Evolutionary conservation across 2,329 filamentous ascomycete genomes (phyloP).

Genomic region (Periglandula ipomoeae): DNA sequence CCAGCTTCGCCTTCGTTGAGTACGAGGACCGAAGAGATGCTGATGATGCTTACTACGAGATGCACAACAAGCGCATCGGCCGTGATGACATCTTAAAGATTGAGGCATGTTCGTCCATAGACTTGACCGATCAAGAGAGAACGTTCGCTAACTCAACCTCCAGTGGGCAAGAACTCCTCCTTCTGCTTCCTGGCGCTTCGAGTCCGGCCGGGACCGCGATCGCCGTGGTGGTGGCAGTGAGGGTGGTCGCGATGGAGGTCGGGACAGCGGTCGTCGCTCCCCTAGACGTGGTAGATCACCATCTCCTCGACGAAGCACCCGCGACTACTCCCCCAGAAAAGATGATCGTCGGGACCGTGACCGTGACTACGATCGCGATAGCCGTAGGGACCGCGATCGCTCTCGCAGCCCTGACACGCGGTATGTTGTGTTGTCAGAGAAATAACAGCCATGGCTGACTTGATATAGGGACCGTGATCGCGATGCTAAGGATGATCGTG

Average conservation of each 20-base stretch:
- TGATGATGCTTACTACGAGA: slow-evolving; percentile 98
- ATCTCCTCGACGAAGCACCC: slow-evolving; percentile 65
- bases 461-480: slow-evolving; percentile 40
- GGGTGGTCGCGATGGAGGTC: slow-evolving; percentile 16
- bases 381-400: slow-evolving; percentile 66
- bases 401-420: slow-evolving; percentile 61
- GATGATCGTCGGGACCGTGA: slow-evolving; percentile 78
- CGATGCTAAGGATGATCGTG: slow-evolving; percentile 55
- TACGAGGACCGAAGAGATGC: slow-evolving; percentile 98
- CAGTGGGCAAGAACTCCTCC: slow-evolving; percentile 98
- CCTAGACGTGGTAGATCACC: slow-evolving; percentile 65
- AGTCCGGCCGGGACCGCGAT: slow-evolving; percentile 74
- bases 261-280: slow-evolving; percentile 41
- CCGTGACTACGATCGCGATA: slow-evolving; percentile 68
- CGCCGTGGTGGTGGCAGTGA: slow-evolving; percentile 42
- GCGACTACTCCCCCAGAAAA: slow-evolving; percentile 80
- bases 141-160: slow-evolving; percentile 4
- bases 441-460: slow-evolving; percentile 17
- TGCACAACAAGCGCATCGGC: slow-evolving; percentile 98
- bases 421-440: slow-evolving; percentile 25
- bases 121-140: background rate
- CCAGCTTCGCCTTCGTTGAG: slow-evolving; percentile 92
- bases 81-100: slow-evolving; percentile 96
- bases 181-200: slow-evolving; percentile 96
- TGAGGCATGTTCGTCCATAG: slow-evolving; percentile 56